phyloP scores from a whole-genome alignment of 1,139 yeast species.

The Spencermartinsiella ligniputridi region DNA sequence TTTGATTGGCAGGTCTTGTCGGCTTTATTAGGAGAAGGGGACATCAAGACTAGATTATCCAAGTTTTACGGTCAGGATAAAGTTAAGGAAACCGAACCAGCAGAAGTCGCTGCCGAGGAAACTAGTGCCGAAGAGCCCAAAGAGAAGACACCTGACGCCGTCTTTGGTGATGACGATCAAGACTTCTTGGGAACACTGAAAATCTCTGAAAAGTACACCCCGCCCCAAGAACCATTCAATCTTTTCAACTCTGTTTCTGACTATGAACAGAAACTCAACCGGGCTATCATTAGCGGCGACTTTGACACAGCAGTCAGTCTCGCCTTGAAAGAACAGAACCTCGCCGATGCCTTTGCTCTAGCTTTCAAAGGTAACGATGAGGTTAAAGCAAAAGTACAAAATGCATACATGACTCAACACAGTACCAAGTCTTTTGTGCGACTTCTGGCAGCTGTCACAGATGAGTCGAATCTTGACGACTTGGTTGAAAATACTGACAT shows the following conservation, averaged over 20 bases:
- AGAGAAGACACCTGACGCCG: slow-evolving; percentile 13
- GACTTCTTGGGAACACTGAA: slow-evolving; percentile 30
- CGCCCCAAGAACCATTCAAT: slow-evolving; percentile 43
- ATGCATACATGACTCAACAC: slow-evolving; percentile 61
- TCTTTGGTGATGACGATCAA: slow-evolving; percentile 19
- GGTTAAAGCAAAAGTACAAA: slow-evolving; percentile 62
- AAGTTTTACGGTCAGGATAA: slow-evolving; percentile 11
- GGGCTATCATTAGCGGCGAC: slow-evolving; percentile 59
- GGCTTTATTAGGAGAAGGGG: slow-evolving; percentile 30
- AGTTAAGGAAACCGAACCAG: slow-evolving; percentile 17
- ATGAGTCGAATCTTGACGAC: slow-evolving; percentile 59
- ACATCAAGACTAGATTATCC: slow-evolving; percentile 20
- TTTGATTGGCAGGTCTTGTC: slow-evolving; percentile 76
- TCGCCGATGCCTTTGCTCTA: slow-evolving; percentile 76
- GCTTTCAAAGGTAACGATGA: slow-evolving; percentile 62
- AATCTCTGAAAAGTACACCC: slow-evolving; percentile 19
- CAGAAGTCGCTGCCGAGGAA: neutral
- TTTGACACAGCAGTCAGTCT: slow-evolving; percentile 62
- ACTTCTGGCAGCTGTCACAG: slow-evolving; percentile 61
- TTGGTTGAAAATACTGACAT: slow-evolving; percentile 75
- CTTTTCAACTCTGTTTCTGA: slow-evolving; percentile 43
- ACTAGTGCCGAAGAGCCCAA: slow-evolving; percentile 27
- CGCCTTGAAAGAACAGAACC: slow-evolving; percentile 58
- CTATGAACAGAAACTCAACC: slow-evolving; percentile 46
- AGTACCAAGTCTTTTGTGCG: slow-evolving; percentile 65